These are phyloP conservation scores for Psilocybe tampanensis DNA, from an alignment of 768 basidiomycete species.

Conservation along the genomic window DNA sequence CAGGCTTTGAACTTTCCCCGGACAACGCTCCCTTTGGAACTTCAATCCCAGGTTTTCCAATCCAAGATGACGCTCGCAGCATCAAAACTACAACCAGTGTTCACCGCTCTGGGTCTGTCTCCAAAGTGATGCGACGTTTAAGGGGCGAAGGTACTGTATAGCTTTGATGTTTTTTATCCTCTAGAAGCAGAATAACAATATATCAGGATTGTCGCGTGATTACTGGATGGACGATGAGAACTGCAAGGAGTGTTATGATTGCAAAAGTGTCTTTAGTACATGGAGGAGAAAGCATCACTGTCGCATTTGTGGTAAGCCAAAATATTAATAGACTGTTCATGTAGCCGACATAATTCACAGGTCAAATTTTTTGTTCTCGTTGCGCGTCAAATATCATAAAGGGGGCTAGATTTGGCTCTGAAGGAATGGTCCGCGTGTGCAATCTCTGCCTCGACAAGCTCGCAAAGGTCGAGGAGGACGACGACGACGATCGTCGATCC, in stretches of 20 bases:
- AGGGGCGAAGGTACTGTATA: slow-evolving; percentile 88
- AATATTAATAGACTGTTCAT: background rate
- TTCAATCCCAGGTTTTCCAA: slow-evolving; percentile 90
- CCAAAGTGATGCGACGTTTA: slow-evolving; percentile 88
- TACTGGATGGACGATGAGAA: slow-evolving; percentile 99
- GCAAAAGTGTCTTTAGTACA: slow-evolving; percentile 90
- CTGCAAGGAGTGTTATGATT: slow-evolving; percentile 95
- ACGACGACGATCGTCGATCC: slow-evolving; percentile 87
- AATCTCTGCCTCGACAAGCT: slow-evolving; percentile 94
- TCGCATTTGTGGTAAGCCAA: slow-evolving; percentile 82
- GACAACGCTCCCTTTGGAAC: slow-evolving; percentile 66
- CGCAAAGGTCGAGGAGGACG: slow-evolving; percentile 84
- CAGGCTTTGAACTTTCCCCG: slow-evolving; percentile 49
- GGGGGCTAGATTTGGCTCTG: slow-evolving; percentile 88
- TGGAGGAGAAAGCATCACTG: slow-evolving; percentile 98
- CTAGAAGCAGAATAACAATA: background rate
- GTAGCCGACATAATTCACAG: slow-evolving; percentile 36
- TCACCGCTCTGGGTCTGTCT: slow-evolving; percentile 81
- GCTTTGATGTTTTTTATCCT: background rate
- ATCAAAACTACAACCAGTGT: slow-evolving; percentile 73
- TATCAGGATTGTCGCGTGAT: slow-evolving; percentile 82
- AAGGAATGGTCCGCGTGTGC: slow-evolving; percentile 95
- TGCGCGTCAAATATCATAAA: slow-evolving; percentile 98
- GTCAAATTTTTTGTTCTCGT: slow-evolving; percentile 96
- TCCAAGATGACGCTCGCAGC: slow-evolving; percentile 88